phyloP scores from a whole-genome alignment of 2,329 filamentous ascomycete species.

The Lachnellula subtilissima region DNA sequence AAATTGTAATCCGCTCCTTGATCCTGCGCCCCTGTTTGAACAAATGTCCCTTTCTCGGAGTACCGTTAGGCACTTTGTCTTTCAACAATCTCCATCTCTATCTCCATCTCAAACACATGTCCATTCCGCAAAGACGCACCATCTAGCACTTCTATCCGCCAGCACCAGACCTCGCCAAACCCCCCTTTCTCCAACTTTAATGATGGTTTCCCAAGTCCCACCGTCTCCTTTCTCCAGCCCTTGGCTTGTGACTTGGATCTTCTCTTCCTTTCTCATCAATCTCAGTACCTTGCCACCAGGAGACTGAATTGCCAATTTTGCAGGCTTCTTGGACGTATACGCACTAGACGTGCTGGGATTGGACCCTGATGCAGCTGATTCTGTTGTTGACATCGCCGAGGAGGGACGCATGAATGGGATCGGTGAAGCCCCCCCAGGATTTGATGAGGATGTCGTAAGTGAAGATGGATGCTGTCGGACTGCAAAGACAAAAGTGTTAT shows the following conservation, averaged over 20 bases:
- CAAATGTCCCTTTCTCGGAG: not conserved
- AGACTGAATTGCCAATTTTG: conserved; percentile 91
- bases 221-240: conserved; percentile 62
- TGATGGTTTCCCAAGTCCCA: conserved; percentile 82
- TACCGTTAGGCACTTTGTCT: not conserved
- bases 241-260: conserved; percentile 31
- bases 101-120: conserved; percentile 28
- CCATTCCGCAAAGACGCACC: conserved; percentile 94
- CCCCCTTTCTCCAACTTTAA: conserved; percentile 80
- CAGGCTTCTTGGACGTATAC: conserved; percentile 70
- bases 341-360: conserved; percentile 49
- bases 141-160: conserved; percentile 76
- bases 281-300: conserved; percentile 92
- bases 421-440: conserved; percentile 39
- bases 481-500: conserved; percentile 97
- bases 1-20: not conserved
- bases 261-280: conserved; percentile 75
- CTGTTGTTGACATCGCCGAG: conserved; percentile 62
- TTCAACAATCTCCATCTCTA: conserved; percentile 5
- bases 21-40: not conserved
- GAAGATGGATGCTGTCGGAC: conserved; percentile 86
- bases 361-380: conserved; percentile 52
- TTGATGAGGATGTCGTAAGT: conserved; percentile 37
- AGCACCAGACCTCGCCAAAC: conserved; percentile 78
- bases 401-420: conserved; percentile 57